These are phyloP conservation scores for Lachancea cidri DNA, from an alignment of 805 yeast species.

Conservation along the genomic window DNA sequence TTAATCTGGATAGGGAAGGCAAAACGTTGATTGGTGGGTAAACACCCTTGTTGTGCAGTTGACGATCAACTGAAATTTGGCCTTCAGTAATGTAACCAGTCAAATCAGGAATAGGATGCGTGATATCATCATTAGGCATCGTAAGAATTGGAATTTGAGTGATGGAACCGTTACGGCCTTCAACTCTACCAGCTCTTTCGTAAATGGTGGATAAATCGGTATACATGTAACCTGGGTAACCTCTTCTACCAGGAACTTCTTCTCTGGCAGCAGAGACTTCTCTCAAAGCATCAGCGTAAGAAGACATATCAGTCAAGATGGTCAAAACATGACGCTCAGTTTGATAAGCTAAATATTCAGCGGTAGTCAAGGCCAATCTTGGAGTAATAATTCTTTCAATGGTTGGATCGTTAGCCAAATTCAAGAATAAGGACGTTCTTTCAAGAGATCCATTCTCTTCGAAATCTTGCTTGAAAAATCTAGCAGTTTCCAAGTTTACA, in stretches of 20 bases:
- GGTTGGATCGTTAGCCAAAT: constrained; percentile 98
- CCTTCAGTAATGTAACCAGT: constrained; percentile 99
- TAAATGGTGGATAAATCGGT: constrained; percentile 98
- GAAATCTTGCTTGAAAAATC: constrained; percentile 98
- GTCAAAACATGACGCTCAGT: constrained; percentile 99
- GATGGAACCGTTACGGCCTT: constrained; percentile 98
- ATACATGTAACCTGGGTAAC: constrained; percentile 99
- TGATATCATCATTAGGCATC: constrained; percentile 99
- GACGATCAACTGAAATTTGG: constrained; percentile 96
- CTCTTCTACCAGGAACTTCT: constrained; percentile 99
- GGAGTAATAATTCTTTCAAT: constrained; percentile 99
- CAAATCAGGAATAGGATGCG: constrained; percentile 99
- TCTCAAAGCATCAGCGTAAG: constrained; percentile 99
- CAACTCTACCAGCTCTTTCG: constrained; percentile 99
- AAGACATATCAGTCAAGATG: constrained; percentile 97
- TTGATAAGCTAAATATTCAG: constrained; percentile 97
- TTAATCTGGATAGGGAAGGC: constrained; percentile 94
- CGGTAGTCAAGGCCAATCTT: constrained; percentile 96
- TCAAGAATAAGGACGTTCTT: constrained; percentile 93
- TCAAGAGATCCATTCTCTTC: constrained; percentile 98
- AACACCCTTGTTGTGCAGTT: constrained; percentile 90
- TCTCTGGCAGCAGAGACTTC: constrained; percentile 99
- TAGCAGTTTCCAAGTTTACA: constrained; percentile 95
- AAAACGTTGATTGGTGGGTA: constrained; percentile 98
- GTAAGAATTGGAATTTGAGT: constrained; percentile 98